A percentile compares a stretch with the other conserved stretches of the same genome.
phyloP scores from a whole-genome alignment of 1,284 basidiomycete species.

The Mycena citricolor region DNA sequence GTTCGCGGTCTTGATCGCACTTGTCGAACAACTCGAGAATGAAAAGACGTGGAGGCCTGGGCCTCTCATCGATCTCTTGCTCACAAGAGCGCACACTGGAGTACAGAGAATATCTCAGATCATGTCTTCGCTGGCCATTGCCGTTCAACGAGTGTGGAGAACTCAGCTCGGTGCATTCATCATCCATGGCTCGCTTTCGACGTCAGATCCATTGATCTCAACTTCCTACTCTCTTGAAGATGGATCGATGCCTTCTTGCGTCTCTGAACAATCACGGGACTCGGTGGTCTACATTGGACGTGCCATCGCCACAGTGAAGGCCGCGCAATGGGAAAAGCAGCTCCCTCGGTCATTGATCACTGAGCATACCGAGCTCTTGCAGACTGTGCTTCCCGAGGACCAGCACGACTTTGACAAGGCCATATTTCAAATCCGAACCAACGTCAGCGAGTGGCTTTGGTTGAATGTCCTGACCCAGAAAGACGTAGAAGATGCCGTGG shows the following conservation, averaged over 20 bases:
- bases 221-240: conserved; percentile 54
- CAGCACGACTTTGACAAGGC: conserved; percentile 74
- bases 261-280: conserved; percentile 69
- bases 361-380: conserved; percentile 64
- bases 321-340: conserved; percentile 76
- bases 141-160: conserved; percentile 80
- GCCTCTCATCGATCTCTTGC: conserved; percentile 72
- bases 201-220: conserved; percentile 56
- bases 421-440: conserved; percentile 68
- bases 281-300: conserved; percentile 86
- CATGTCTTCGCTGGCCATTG: conserved; percentile 60
- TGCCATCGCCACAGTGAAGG: conserved; percentile 80
- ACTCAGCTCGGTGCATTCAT: conserved; percentile 76
- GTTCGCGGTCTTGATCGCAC: conserved; percentile 61
- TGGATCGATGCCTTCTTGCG: conserved; percentile 71
- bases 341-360: conserved; percentile 65
- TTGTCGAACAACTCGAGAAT: conserved; percentile 62
- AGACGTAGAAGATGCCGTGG: conserved; percentile 77
- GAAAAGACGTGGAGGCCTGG: conserved; percentile 67
- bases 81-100: conserved; percentile 70
- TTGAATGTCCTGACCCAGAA: conserved; percentile 80
- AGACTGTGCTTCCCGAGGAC: conserved; percentile 69
- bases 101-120: conserved; percentile 73
- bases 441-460: conserved; percentile 90
- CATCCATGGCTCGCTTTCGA: conserved; percentile 70